Evolutionary conservation across 108 stramenopile genomes (phyloP).

Genomic region (Chaetoceros tenuissimus): DNA sequence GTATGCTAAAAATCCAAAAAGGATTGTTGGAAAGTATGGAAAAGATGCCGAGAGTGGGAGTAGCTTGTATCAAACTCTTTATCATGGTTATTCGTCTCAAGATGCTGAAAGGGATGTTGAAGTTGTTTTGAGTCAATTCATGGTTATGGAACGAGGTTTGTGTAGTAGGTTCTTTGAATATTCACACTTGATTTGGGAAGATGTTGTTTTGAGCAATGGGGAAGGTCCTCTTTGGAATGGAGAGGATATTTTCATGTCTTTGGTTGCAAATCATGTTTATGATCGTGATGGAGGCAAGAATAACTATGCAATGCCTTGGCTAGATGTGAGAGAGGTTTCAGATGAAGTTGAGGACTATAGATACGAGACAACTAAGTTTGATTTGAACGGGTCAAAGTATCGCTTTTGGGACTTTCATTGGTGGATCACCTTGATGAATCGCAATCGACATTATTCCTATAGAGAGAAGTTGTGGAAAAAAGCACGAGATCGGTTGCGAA

Average conservation of each 20-base stretch:
- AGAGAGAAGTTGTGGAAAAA: constrained; percentile 24
- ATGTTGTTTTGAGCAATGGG: constrained; percentile 14
- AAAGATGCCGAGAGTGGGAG: constrained; percentile 5
- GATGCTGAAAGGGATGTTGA: constrained; percentile 12
- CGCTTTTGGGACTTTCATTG: constrained; percentile 21
- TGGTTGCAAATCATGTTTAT: constrained; percentile 39
- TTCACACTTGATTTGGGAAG: constrained; percentile 22
- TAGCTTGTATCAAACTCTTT: too few species aligned
- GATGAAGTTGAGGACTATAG: constrained; percentile 29
- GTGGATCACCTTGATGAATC: constrained; percentile 13
- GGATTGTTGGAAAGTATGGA: constrained; percentile 33
- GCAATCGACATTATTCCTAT: constrained; percentile 29
- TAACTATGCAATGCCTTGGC: constrained; percentile 32
- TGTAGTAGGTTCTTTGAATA: constrained; percentile 32
- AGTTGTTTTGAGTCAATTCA: constrained; percentile 35
- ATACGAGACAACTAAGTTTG: constrained; percentile 16
- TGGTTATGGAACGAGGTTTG: constrained; percentile 30
- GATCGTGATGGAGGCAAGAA: constrained; percentile 1
- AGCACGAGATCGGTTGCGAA: constrained; percentile 20
- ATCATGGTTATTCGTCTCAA: constrained; percentile 24
- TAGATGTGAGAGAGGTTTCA: constrained; percentile 25
- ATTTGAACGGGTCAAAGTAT: constrained; percentile 23
- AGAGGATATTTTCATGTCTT: constrained; percentile 39
- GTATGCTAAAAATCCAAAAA: constrained; percentile 20
- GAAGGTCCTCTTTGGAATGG: constrained; percentile 41